phyloP scores from a whole-genome alignment of 192 early-diverging fungal genomes.

The Entomortierella beljakovae region DNA sequence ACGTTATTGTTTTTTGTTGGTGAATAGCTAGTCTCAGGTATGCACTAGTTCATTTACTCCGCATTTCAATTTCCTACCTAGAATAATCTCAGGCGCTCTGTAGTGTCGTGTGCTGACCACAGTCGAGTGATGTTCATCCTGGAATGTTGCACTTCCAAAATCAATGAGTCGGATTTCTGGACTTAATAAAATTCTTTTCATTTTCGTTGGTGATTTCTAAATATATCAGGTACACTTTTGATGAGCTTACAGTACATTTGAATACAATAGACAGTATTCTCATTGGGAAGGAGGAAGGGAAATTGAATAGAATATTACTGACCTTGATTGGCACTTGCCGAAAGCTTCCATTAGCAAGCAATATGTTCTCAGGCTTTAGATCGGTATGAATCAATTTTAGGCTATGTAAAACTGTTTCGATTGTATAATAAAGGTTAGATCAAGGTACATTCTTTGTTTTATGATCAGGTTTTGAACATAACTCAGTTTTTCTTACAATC shows the following conservation, averaged over 20 bases:
- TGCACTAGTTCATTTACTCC: too few species aligned
- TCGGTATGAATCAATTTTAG: constrained; percentile 94
- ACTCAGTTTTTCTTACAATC: constrained; percentile 62
- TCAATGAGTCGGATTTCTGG: constrained; percentile 93
- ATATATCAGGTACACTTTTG: not conserved
- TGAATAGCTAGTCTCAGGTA: too few species aligned
- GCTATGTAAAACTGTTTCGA: constrained; percentile 78
- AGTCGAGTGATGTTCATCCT: constrained; percentile 91
- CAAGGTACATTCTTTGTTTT: not conserved
- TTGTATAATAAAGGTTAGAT: not conserved
- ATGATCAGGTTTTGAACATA: not conserved
- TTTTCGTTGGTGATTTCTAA: constrained; percentile 63
- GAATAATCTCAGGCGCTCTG: constrained; percentile 96
- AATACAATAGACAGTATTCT: not conserved
- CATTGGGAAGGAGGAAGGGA: not conserved
- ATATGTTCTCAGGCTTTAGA: constrained; percentile 96
- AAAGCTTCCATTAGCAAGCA: constrained; percentile 74
- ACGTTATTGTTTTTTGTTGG: too few species aligned
- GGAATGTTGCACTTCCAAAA: constrained; percentile 95
- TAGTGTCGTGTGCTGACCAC: constrained; percentile 98
- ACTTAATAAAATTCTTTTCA: constrained; percentile 72
- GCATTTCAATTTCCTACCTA: constrained; percentile 71
- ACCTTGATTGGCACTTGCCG: constrained; percentile 64
- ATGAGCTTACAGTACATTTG: not conserved
- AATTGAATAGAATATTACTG: not conserved